Evolutionary conservation across 345 rosid species (phyloP), one percentile per base, ranked within the genome.

Genomic region (Camelina sativa): DNA sequence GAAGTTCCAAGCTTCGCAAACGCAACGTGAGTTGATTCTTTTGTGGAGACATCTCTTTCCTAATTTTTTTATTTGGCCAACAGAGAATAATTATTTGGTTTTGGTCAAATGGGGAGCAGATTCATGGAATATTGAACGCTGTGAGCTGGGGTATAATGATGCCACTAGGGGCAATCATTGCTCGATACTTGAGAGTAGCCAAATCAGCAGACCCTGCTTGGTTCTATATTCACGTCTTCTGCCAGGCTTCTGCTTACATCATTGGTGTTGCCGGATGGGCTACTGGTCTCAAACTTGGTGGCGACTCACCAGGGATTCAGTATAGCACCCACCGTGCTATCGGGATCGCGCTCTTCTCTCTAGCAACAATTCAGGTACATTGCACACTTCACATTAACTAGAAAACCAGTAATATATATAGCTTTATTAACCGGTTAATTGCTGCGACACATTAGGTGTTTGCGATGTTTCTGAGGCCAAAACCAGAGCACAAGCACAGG

Each of bases 181-280:
- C 98, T 60, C 86, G 99, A 64, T 91, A 92, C 80, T 72, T 92
- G 86, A 87, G 82, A 85, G 90, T 83, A 7, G 87, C 89, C 74
- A 84, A 83, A 76, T 85, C 97, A 19, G 89, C 97, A 7, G 85
- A 82, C 57, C 87, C 99, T 2, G 86, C 89, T 13, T 96, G 99
- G 98, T 89, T 96, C 79, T 91, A 96, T 81, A 76, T 95, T 11
- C 98, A 95, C n/a, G 83, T 82, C 13, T 51, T 73, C 25, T 95
- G 96, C 81, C 99, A 95, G 69, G 67, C 81, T 48, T 80, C 85
- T 3, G 99, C 94, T 56, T 92, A 95, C 51, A 68, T 84, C 8
- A 65, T 88, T 0, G 97, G 99, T 0, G 94, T 92, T 4, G 88
- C 96, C 0, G 98, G 99, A 30, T 92, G 97, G 97, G 94, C 81